Conservation (phyloP, 441 rosid species). For the Populus trichocarpa region DNA sequence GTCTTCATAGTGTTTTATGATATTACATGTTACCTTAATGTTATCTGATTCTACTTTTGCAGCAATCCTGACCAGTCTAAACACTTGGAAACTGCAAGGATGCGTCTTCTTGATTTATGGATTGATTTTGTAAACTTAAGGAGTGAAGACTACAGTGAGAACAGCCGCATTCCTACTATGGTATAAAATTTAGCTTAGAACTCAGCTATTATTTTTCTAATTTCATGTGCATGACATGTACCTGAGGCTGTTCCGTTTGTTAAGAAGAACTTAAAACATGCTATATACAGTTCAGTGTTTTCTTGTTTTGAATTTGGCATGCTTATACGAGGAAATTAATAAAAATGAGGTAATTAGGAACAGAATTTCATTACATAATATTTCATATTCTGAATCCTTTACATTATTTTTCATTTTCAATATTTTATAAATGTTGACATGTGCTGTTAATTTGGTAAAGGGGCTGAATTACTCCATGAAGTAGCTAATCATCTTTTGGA, state of each 20-base stretch:
- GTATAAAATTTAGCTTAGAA: conserved; percentile 29
- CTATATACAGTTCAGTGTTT: background rate
- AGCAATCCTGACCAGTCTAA: conserved; percentile 97
- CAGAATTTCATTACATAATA: background rate
- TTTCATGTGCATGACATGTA: background rate
- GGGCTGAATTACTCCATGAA: background rate
- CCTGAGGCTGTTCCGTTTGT: background rate
- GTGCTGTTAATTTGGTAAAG: background rate
- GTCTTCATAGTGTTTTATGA: background rate
- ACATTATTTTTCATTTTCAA: background rate
- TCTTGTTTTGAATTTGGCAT: background rate
- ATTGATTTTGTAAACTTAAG: conserved; percentile 96
- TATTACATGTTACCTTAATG: background rate
- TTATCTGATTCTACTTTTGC: conserved; percentile 26
- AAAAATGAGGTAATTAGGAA: background rate
- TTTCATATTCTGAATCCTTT: background rate
- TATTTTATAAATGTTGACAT: background rate
- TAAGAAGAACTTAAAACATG: background rate
- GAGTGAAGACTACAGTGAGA: conserved; percentile 81
- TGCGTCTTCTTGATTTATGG: conserved; percentile 83
- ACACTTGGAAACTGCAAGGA: conserved; percentile 92
- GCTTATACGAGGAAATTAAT: background rate
- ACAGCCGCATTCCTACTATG: conserved; percentile 89
- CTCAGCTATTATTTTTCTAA: background rate
- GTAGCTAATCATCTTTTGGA: no score